phyloP scores from a whole-genome alignment of 805 yeast genomes.

The Candida tibetensis region DNA sequence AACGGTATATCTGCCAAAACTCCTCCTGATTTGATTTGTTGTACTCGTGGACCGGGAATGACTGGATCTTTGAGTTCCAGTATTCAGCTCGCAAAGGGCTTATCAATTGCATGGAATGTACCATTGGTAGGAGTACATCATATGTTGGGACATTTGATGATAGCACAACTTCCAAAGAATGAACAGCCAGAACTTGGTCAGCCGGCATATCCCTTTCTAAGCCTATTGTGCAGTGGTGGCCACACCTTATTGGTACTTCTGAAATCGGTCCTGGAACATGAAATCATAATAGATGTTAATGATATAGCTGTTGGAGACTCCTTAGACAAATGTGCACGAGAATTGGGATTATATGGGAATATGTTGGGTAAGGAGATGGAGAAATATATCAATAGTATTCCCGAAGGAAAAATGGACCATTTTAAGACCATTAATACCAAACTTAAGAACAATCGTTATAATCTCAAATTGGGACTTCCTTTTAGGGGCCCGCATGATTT shows the following conservation, averaged over 20 bases:
- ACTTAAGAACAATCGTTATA: constrained; percentile 19
- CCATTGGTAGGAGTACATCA: constrained; percentile 93
- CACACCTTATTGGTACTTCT: constrained; percentile 86
- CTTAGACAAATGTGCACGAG: constrained; percentile 87
- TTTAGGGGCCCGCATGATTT: constrained; percentile 30
- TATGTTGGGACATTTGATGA: constrained; percentile 87
- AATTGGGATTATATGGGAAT: constrained; percentile 72
- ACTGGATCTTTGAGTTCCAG: constrained; percentile 83
- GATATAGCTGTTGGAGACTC: constrained; percentile 96
- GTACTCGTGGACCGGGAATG: constrained; percentile 97
- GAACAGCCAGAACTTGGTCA: constrained; percentile 46
- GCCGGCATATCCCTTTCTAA: constrained; percentile 66
- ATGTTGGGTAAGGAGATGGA: constrained; percentile 89
- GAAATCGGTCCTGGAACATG: constrained; percentile 59
- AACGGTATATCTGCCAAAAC: constrained; percentile 25
- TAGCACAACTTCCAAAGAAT: constrained; percentile 34
- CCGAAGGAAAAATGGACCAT: constrained; percentile 24
- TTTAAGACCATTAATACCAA: constrained; percentile 20
- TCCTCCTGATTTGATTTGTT: constrained; percentile 76
- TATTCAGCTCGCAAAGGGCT: constrained; percentile 79
- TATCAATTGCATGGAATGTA: constrained; percentile 69
- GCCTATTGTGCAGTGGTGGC: constrained; percentile 87
- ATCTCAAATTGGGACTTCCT: constrained; percentile 29
- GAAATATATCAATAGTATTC: constrained; percentile 38
- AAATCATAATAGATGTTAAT: constrained; percentile 66